Conservation (phyloP, 257 asterid species). For the Solanum chmielewskii region DNA sequence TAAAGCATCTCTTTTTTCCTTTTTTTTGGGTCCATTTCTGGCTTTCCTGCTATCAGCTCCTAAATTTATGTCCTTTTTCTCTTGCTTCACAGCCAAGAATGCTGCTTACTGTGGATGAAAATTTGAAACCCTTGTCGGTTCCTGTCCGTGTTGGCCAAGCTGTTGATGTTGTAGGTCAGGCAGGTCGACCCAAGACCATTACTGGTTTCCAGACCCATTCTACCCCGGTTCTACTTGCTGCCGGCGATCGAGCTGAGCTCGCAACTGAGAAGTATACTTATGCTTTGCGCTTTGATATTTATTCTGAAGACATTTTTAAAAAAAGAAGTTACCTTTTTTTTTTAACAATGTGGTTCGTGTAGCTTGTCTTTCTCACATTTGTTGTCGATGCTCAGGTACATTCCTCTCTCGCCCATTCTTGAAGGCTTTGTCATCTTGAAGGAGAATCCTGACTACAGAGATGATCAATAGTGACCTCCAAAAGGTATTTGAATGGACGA, state of each 20-base stretch:
- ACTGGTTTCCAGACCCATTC: constrained; percentile 95
- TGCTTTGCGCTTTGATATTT: neutral
- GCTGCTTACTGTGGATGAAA: constrained; percentile 86
- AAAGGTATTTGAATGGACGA: neutral
- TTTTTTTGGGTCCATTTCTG: neutral
- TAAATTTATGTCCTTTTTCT: neutral
- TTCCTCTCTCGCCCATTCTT: constrained; percentile 80
- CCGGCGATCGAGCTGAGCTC: constrained; percentile 96
- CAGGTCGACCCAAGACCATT: constrained; percentile 93
- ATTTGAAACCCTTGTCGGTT: constrained; percentile 74
- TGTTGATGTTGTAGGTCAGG: constrained; percentile 93
- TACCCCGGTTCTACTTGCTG: constrained; percentile 88
- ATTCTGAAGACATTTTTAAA: neutral
- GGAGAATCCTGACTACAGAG: constrained; percentile 81
- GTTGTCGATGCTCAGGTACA: constrained; percentile 38
- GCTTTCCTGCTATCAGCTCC: neutral
- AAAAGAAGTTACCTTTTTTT: neutral
- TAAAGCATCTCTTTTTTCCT: neutral
- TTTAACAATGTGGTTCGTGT: neutral
- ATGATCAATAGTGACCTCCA: constrained; percentile 19
- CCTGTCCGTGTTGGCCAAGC: constrained; percentile 98
- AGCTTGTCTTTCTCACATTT: neutral
- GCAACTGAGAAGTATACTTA: constrained; percentile 77
- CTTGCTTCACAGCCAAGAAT: constrained; percentile 65
- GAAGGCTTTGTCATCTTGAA: constrained; percentile 93